Percentiles rank a stretch among this genome's conserved stretches.
Evolutionary conservation across 768 basidiomycete genomes (phyloP).

Genomic region (Cyathus striatus): DNA sequence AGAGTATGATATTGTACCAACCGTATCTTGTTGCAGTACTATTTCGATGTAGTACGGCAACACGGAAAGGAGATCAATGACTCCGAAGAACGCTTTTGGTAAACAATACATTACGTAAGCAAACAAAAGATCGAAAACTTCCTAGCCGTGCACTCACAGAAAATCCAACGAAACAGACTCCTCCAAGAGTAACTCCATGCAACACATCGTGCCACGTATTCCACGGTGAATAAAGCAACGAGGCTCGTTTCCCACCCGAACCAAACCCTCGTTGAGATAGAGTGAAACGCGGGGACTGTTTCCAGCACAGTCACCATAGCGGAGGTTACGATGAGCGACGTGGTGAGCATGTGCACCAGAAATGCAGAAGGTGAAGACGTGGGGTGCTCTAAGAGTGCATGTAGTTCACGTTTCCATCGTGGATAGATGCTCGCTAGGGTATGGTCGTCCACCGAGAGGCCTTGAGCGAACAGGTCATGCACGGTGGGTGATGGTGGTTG

Average conservation of each 20-base stretch:
- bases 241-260: slow-evolving; percentile 86
- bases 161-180: slow-evolving; percentile 56
- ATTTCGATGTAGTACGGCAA: slow-evolving; percentile 89
- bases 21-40: slow-evolving; percentile 79
- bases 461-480: slow-evolving; percentile 32
- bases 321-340: slow-evolving; percentile 66
- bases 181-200: slow-evolving; percentile 74
- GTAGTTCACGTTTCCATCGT: slow-evolving; percentile 60
- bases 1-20: slow-evolving; percentile 17
- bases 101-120: slow-evolving; percentile 8
- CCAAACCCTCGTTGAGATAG: slow-evolving; percentile 65
- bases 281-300: slow-evolving; percentile 74
- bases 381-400: slow-evolving; percentile 74
- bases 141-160: slow-evolving; percentile 44
- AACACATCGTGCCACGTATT: slow-evolving; percentile 67
- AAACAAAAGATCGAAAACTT: not conserved
- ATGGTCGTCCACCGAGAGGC: slow-evolving; percentile 29
- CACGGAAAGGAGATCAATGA: slow-evolving; percentile 83
- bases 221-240: slow-evolving; percentile 82
- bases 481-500: too few relatives aligned
- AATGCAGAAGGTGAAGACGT: slow-evolving; percentile 75
- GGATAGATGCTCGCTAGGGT: slow-evolving; percentile 31
- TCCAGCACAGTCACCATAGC: slow-evolving; percentile 76
- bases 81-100: slow-evolving; percentile 65
- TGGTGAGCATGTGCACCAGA: slow-evolving; percentile 65